Conservation (phyloP, 257 asterid species). For the Nicotiana noctiflora region DNA sequence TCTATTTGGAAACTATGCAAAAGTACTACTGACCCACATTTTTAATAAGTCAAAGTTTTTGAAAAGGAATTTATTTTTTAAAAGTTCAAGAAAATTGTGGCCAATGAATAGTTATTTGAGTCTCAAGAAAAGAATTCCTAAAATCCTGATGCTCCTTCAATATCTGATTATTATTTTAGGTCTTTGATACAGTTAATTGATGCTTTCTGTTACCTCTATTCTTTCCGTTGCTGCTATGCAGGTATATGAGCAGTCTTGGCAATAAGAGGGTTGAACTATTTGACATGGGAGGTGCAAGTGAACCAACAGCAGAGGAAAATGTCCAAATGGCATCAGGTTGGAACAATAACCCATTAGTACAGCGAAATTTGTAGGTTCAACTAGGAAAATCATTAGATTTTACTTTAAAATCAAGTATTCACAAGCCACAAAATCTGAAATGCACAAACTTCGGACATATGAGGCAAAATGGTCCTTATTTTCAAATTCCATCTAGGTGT, state of each 20-base stretch:
- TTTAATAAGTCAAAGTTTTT: not conserved
- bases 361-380: too few species aligned
- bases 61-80: too few species aligned
- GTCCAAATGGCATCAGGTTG: conserved; percentile 90
- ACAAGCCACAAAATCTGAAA: not conserved
- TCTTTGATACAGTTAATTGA: not conserved
- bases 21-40: not conserved
- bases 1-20: not conserved
- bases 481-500: not conserved
- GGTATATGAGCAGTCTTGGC: conserved; percentile 90
- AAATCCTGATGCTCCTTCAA: not conserved
- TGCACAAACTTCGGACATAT: not conserved
- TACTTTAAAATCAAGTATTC: too few species aligned
- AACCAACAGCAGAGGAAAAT: conserved; percentile 82
- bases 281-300: conserved; percentile 84
- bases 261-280: conserved; percentile 94
- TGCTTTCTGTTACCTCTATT: not conserved
- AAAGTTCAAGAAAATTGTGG: not conserved
- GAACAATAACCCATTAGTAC: not conserved
- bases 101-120: not conserved
- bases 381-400: too few species aligned
- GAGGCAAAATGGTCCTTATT: not conserved
- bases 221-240: conserved; percentile 19
- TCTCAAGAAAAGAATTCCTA: not conserved
- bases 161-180: not conserved